Conservation (phyloP, 2,329 filamentous ascomycete species). For the Pseudocercospora fijiensis region DNA sequence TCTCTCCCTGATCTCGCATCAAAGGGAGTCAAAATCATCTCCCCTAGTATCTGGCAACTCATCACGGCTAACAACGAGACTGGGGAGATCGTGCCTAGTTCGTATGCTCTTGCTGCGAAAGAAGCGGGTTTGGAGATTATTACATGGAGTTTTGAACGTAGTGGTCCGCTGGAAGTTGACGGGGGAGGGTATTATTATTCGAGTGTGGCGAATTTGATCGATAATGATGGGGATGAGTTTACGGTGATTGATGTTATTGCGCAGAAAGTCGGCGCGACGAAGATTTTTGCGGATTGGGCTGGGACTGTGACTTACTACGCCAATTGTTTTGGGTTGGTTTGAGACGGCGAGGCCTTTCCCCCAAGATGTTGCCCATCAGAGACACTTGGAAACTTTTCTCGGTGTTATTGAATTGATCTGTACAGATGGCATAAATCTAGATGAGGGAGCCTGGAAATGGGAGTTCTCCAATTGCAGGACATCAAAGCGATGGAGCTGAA, state of each 20-base stretch:
- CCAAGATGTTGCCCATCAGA: neutral
- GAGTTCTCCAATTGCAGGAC: neutral
- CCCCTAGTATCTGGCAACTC: slow-evolving; percentile 63
- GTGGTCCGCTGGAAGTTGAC: slow-evolving; percentile 54
- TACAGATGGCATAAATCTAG: neutral
- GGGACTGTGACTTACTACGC: slow-evolving; percentile 69
- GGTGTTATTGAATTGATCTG: neutral
- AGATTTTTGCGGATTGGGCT: slow-evolving; percentile 69
- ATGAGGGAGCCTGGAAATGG: neutral
- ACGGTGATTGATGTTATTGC: slow-evolving; percentile 64
- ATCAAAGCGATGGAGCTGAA: neutral
- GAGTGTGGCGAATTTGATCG: slow-evolving; percentile 55
- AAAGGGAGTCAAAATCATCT: slow-evolving; percentile 62
- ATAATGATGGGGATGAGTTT: slow-evolving; percentile 66
- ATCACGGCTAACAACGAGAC: slow-evolving; percentile 50
- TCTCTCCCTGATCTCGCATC: slow-evolving; percentile 57
- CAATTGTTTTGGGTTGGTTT: slow-evolving; percentile 59
- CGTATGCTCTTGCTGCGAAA: slow-evolving; percentile 62
- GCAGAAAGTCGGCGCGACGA: slow-evolving; percentile 59
- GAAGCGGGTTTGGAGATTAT: slow-evolving; percentile 63
- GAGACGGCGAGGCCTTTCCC: neutral
- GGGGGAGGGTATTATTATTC: slow-evolving; percentile 54
- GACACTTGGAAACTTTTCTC: neutral
- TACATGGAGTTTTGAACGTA: slow-evolving; percentile 68
- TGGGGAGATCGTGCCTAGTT: slow-evolving; percentile 60